Evolutionary conservation across 2,329 filamentous ascomycete species (phyloP), one percentile per base, ranked within the genome.

Genomic region (Penicillium sp.): DNA sequence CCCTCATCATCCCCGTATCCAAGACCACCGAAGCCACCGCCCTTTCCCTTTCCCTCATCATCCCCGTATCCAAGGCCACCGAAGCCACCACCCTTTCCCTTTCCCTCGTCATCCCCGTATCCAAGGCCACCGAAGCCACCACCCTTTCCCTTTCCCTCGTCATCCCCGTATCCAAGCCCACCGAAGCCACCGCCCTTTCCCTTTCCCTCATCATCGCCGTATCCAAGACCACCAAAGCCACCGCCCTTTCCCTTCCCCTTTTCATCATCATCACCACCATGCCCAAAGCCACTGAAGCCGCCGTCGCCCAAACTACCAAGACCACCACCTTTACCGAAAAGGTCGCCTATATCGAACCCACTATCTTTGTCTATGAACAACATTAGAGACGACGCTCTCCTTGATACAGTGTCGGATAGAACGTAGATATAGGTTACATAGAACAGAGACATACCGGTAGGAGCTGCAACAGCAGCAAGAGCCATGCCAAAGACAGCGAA

Each of bases 401-500:
- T 25, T 25, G 22, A 25, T 25, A 4, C 2, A 25, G 3, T 6
- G 22, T 25, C 4, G 22, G 22, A 25, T 25, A 25, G 22, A 4
- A 25, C 22, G 22, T 22, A 3, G 19, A 25, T 25, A 25, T 25
- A n/a, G 22, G 4, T 6, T 25, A 4, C 2, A 3, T 3, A n/a
- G n/a, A 2, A 5, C 4, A 19, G 12, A 4, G 8, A 34, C 25
- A n/a, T 22, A 46, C 47, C 30, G 8, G 41, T 50, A n/a, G 47
- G 47, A 3, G 30, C 47, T 18, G 47, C 47, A 33, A 46, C 27
- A 30, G 36, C 47, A 13, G 29, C 41, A 27, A 50, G 11, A 31
- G 47, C 41, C 36, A 50, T 12, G 13, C 47, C 33, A 11, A 50
- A 27, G 30, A 50, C 30, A 3, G 29, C 41, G n/a, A 49, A 12